Conservation (phyloP, 495 filamentous ascomycete genomes). For the Aspergillus conjunctus region DNA sequence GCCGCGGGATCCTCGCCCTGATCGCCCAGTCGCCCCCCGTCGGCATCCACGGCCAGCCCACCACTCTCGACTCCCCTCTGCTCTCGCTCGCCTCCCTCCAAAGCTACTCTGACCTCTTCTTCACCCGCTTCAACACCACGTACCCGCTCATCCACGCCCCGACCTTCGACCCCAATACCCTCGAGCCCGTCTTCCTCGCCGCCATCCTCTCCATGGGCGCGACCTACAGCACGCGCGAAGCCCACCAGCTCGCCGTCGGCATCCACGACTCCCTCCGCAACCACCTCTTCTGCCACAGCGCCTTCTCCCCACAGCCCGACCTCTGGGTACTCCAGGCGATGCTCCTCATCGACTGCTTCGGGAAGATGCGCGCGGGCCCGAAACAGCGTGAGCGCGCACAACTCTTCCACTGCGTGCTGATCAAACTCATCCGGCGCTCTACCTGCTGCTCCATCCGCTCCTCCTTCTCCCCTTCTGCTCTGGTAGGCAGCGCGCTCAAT, state of each 20-base stretch:
- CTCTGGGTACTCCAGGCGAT: constrained; percentile 59
- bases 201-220: constrained; percentile 56
- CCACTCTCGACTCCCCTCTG: constrained; percentile 48
- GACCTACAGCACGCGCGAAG: constrained; percentile 55
- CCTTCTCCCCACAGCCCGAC: constrained; percentile 50
- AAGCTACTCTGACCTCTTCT: constrained; percentile 56
- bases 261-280: constrained; percentile 52
- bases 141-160: constrained; percentile 57
- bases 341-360: constrained; percentile 61
- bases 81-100: constrained; percentile 51
- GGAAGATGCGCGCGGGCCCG: constrained; percentile 56
- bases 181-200: constrained; percentile 50
- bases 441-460: constrained; percentile 49
- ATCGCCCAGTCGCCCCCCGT: constrained; percentile 45
- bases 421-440: constrained; percentile 59
- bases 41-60: constrained; percentile 41
- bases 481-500: not conserved
- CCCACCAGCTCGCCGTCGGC: constrained; percentile 56
- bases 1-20: constrained; percentile 44
- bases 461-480: constrained; percentile 24
- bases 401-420: constrained; percentile 59
- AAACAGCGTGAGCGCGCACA: constrained; percentile 58
- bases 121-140: constrained; percentile 54
- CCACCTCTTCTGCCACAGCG: constrained; percentile 43
- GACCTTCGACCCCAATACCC: constrained; percentile 51